A percentile compares a stretch with the other conserved stretches of the same genome.
Conservation (phyloP, 352 stramenopile genomes). For the Globisporangium viniferum region DNA sequence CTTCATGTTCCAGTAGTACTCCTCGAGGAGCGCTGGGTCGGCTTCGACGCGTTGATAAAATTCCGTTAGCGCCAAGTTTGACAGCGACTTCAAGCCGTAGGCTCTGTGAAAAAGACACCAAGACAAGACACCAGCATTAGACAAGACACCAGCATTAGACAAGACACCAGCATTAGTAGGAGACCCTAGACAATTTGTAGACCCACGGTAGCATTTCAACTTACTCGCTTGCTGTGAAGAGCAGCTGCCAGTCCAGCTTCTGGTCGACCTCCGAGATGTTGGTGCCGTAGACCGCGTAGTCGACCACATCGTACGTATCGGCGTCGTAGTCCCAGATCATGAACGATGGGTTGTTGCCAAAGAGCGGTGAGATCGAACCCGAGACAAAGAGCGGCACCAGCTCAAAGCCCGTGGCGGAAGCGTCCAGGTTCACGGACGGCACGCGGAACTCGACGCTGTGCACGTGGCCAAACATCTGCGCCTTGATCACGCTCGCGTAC, state of each 20-base stretch:
- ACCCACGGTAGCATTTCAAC: not conserved
- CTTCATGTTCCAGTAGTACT: slow-evolving; percentile 87
- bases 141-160: too few relatives aligned
- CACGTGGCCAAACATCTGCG: slow-evolving; percentile 90
- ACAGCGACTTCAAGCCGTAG: slow-evolving; percentile 59
- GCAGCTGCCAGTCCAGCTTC: slow-evolving; percentile 41
- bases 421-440: slow-evolving; percentile 23
- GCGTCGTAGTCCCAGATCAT: slow-evolving; percentile 78
- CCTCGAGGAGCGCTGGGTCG: slow-evolving; percentile 52
- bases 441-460: slow-evolving; percentile 91
- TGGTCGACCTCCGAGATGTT: slow-evolving; percentile 50
- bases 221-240: slow-evolving; percentile 48
- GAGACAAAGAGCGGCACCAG: slow-evolving; percentile 76
- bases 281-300: slow-evolving; percentile 75
- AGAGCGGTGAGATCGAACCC: slow-evolving; percentile 86
- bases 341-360: slow-evolving; percentile 90
- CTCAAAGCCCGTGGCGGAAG: slow-evolving; percentile 18
- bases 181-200: not conserved
- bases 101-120: slow-evolving; percentile 13
- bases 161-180: not conserved
- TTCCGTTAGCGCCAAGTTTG: slow-evolving; percentile 31
- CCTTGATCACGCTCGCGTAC: slow-evolving; percentile 69
- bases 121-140: not conserved
- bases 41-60: slow-evolving; percentile 48
- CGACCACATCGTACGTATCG: slow-evolving; percentile 62